Percentiles rank a stretch among this genome's conserved stretches.
phyloP scores from a whole-genome alignment of 345 rosid species.

The Corchorus capsularis region DNA sequence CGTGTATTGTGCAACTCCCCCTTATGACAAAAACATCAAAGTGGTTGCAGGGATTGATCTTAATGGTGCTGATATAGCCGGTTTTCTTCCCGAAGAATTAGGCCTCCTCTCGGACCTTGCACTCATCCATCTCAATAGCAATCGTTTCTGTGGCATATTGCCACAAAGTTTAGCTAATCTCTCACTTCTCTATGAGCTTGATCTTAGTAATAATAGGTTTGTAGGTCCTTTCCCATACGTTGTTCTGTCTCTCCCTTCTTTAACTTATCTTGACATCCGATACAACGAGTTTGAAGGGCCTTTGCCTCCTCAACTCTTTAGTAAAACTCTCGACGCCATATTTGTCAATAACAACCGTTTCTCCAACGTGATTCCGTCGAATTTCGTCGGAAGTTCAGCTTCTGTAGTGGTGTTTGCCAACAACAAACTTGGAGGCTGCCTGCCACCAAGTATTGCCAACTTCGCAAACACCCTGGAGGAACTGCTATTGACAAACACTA shows the following conservation, averaged over 20 bases:
- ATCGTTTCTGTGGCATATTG: slow-evolving; percentile 85
- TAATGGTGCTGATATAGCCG: slow-evolving; percentile 72
- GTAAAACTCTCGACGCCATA: slow-evolving; percentile 72
- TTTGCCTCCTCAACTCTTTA: slow-evolving; percentile 66
- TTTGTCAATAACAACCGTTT: slow-evolving; percentile 75
- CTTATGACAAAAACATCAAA: slow-evolving; percentile 41
- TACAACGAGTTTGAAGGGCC: slow-evolving; percentile 91
- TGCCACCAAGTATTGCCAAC: slow-evolving; percentile 69
- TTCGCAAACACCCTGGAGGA: slow-evolving; percentile 76
- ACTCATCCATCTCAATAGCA: slow-evolving; percentile 77
- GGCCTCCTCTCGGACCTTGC: slow-evolving; percentile 78
- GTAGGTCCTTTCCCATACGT: slow-evolving; percentile 76
- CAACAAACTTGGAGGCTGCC: slow-evolving; percentile 73
- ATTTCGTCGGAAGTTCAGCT: slow-evolving; percentile 46
- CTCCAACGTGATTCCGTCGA: slow-evolving; percentile 47
- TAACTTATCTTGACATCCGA: slow-evolving; percentile 69
- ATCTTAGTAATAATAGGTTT: slow-evolving; percentile 85
- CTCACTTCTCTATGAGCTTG: slow-evolving; percentile 75
- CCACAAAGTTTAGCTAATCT: slow-evolving; percentile 63
- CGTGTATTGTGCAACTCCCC: slow-evolving; percentile 58
- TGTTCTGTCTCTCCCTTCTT: slow-evolving; percentile 65
- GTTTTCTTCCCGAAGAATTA: slow-evolving; percentile 70
- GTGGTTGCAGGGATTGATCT: slow-evolving; percentile 85
- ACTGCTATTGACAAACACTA: slow-evolving; percentile 67
- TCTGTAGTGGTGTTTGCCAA: slow-evolving; percentile 82